Base-by-base conservation (phyloP, 2,329 filamentous ascomycete genomes). In the Endocalyx cinctus region DNA sequence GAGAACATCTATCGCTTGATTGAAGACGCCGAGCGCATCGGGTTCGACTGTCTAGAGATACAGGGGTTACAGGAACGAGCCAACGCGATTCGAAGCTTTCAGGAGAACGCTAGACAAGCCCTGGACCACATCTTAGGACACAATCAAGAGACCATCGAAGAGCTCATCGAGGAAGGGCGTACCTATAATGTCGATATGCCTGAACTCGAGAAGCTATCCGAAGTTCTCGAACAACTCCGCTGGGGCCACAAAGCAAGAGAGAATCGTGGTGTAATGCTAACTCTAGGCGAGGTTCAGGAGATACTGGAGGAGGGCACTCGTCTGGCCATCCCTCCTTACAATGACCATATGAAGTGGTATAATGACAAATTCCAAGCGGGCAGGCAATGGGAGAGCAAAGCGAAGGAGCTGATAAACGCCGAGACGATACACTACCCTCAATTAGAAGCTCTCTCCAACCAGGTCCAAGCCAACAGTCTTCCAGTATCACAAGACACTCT, bases 21-120 rank as follows among this genome's bases (percentile, higher is more conserved):
- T 37, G 72, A 77, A 39, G 81, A 89, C 48, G 90, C 90, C 16
- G 84, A 94, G 51, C 79, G 82, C 48, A 80, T 97, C 42, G 87
- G 86, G 11, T 98, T 98, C 57, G 88, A 96, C 48, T 94, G 88
- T 59, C 83, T 86, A 25, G 90, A 98, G 60, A 94, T 97, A 51
- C 73, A 73, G 23, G 83, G 87, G 43, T 70, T 98, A 34, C 82
- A 83, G 54, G 89, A 97, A 57, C 84, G 90, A 31, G 84, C 85
- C 38, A 80, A 85, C 44, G 82, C 84, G 32, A 92, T 98, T 60
- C 79, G 84, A 45, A 77, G 79, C 37, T 98, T 95, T 62, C 88
- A 90, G 58, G 72, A 77, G 36, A 83, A 82, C 48, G 89, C 87
- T 19, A 72, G 77, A 36, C 68, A 70, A 39, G 82, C 84, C 27